Evolutionary conservation across 805 yeast genomes (phyloP).

Genomic region (Wickerhamomyces hampshirensis): DNA sequence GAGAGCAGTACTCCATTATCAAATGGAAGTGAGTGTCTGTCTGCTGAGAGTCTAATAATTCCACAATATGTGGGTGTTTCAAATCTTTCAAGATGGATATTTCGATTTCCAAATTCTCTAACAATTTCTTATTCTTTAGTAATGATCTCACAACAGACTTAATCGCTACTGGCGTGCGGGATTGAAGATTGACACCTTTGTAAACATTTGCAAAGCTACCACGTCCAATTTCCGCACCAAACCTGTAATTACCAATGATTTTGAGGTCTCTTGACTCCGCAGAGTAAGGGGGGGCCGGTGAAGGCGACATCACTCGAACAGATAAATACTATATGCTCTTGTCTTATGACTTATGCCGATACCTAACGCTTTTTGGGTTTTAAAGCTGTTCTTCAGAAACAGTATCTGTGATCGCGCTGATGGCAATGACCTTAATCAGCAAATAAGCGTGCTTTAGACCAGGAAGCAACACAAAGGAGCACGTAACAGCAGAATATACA

Average conservation of each 20-base stretch:
- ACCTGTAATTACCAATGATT: conserved; percentile 22
- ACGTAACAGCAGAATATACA: too few relatives aligned
- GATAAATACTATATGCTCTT: too few relatives aligned
- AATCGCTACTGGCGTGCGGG: conserved; percentile 70
- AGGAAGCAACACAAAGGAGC: too few relatives aligned
- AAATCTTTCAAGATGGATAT: conserved; percentile 82
- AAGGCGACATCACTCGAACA: not conserved
- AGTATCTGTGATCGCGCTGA: too few relatives aligned
- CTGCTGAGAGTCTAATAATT: conserved; percentile 75
- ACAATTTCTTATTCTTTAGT: conserved; percentile 76
- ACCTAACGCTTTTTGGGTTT: too few relatives aligned
- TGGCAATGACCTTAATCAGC: too few relatives aligned
- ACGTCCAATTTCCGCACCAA: conserved; percentile 69
- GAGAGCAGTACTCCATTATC: conserved; percentile 93
- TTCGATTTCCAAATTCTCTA: conserved; percentile 90
- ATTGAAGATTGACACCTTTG: conserved; percentile 61
- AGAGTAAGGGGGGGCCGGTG: not conserved
- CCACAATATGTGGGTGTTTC: conserved; percentile 91
- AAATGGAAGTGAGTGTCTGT: conserved; percentile 77
- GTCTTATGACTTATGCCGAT: too few relatives aligned
- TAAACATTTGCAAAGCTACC: conserved; percentile 96
- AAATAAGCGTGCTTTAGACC: too few relatives aligned
- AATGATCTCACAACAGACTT: conserved; percentile 82
- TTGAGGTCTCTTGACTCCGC: conserved; percentile 6
- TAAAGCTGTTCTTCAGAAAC: too few relatives aligned